Base-by-base conservation (phyloP, 2,329 filamentous ascomycete genomes). In the Penicillium digitatum region DNA sequence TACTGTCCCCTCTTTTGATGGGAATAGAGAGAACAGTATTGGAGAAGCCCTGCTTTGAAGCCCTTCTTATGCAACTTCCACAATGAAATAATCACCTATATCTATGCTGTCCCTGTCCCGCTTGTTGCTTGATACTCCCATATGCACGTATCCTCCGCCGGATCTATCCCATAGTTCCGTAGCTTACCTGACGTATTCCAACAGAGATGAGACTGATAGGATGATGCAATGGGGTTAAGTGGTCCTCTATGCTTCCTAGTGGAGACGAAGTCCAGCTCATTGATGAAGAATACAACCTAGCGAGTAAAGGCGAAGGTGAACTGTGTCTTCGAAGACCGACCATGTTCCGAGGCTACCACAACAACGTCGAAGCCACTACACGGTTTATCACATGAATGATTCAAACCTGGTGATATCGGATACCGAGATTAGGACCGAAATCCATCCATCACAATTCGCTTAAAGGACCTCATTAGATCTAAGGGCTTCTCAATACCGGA, bases 391-490 rank as follows among this genome's bases (percentile, higher is more conserved):
- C 86, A 90, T 61, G 87, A 87, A 0, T 94, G 83, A 74, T 92
- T 92, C 77, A 89, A 85, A 73, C 93, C 88, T 0, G 89, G 89
- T 2, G 89, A 94, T 65, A 82, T 93, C 20, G 87, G 87, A 14
- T 83, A 87, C 55, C 80, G 86, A 61, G 87, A 92, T 65, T 76
- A 79, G 32, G 78, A 86, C 32, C 87, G 87, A n/a, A 88, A 92
- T 65, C 86, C 92, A 59, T 93, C 84, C 75, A 89, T 94, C 66
- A 91, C 89, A 0, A 90, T 95, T 68, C 85, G 90, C 5, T 76
- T 87, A 14, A 89, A 87, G 73, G 75, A 71, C 50, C 65, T 72
- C 24, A 73, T 74, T 64, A 81, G 86, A 71, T 84, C 79, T 68
- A 85, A 88, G 69, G 84, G 83, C 5, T 85, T 84, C 69, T 83